Evolutionary conservation across 164 flowering plant species (phyloP).

Genomic region (Amborella trichopoda): DNA sequence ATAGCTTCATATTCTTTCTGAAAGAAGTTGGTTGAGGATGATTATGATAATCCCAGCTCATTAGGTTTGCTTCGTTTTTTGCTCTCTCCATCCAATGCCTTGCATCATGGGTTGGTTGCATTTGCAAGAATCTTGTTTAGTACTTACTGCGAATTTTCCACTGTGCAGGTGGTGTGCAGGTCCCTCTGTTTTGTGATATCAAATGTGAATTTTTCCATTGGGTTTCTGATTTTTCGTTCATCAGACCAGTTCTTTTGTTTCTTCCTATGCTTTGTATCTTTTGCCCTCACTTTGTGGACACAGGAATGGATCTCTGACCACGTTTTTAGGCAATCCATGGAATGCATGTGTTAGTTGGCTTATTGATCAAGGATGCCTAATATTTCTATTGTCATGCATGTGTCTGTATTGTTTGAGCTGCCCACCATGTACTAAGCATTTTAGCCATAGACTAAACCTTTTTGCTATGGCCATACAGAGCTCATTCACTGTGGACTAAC

Average conservation of each 20-base stretch:
- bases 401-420: too few species aligned
- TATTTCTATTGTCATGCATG: too few species aligned
- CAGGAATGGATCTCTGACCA: background rate
- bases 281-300: background rate
- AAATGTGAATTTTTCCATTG: constrained; percentile 9
- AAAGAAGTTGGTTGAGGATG: too few species aligned
- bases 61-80: constrained; percentile 5
- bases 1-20: too few species aligned
- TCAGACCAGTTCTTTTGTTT: background rate
- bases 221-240: background rate
- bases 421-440: too few species aligned
- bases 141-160: constrained; percentile 51
- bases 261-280: background rate
- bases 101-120: constrained; percentile 1
- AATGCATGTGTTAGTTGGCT: background rate
- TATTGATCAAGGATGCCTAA: too few species aligned
- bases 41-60: too few species aligned
- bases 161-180: constrained; percentile 77
- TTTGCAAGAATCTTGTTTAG: constrained; percentile 12
- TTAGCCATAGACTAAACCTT: too few species aligned
- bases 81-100: constrained; percentile 2
- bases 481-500: too few species aligned
- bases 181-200: constrained; percentile 37
- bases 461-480: too few species aligned
- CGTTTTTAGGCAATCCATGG: background rate